These are phyloP conservation scores for Exobasidium rhododendri DNA, from an alignment of 1,284 basidiomycete species.

Conservation along the genomic window DNA sequence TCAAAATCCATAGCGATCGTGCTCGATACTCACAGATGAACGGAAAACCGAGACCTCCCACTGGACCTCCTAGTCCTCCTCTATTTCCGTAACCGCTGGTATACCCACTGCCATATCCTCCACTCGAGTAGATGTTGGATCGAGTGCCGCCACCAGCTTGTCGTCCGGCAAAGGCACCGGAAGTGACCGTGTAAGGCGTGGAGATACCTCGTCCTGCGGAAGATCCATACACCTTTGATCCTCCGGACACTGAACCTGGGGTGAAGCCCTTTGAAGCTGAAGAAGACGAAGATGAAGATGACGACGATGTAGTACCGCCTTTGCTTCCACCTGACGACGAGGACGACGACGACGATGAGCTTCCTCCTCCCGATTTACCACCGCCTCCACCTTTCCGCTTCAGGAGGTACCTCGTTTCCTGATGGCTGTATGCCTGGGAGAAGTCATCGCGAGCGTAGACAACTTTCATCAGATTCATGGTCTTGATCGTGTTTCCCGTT, in stretches of 20 bases:
- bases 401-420: neutral
- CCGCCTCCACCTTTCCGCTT: slow-evolving; percentile 6
- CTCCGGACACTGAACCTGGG: slow-evolving; percentile 10
- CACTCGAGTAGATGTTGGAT: slow-evolving; percentile 1
- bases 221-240: slow-evolving; percentile 4
- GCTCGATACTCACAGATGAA: slow-evolving; percentile 15
- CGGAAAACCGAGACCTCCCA: slow-evolving; percentile 15
- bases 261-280: slow-evolving; percentile 10
- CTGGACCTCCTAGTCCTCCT: slow-evolving; percentile 5
- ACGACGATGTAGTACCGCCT: slow-evolving; percentile 3
- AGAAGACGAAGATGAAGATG: slow-evolving; percentile 10
- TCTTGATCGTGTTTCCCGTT: neutral
- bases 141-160: slow-evolving; percentile 13
- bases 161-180: slow-evolving; percentile 11
- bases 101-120: slow-evolving; percentile 13
- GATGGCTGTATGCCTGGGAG: neutral
- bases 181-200: slow-evolving; percentile 12
- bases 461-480: neutral
- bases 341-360: neutral
- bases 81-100: slow-evolving; percentile 3
- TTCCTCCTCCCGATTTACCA: slow-evolving; percentile 1
- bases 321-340: neutral
- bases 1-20: no score
- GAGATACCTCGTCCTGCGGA: slow-evolving; percentile 4
- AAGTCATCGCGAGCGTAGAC: slow-evolving; percentile 5